Percentiles rank a stretch among this genome's conserved stretches.
Conservation (phyloP, 495 filamentous ascomycete species). For the Penicillium arizonense region DNA sequence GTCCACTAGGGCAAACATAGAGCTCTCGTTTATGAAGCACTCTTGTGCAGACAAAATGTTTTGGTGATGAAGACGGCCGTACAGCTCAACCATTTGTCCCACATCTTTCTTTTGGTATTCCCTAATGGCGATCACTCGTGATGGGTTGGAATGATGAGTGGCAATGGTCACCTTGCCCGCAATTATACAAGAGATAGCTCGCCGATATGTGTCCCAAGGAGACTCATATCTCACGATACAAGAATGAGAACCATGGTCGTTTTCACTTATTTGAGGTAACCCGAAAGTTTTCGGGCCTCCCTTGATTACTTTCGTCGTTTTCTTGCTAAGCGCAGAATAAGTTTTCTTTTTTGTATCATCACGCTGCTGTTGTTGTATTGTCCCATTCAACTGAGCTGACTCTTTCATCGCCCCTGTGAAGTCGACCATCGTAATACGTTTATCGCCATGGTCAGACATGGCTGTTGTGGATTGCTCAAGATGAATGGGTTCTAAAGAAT, state of each 20-base stretch:
- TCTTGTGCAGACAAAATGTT: constrained; percentile 12
- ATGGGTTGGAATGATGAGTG: neutral
- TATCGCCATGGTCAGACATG: constrained; percentile 6
- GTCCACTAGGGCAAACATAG: constrained; percentile 2
- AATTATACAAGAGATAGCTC: neutral
- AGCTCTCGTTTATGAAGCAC: constrained; percentile 1
- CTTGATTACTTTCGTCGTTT: constrained; percentile 2
- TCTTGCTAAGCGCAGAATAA: neutral
- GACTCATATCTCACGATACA: constrained; percentile 9
- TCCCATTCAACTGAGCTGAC: neutral
- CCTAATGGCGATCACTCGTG: constrained; percentile 4
- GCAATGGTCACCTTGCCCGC: constrained; percentile 9
- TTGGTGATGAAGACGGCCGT: neutral
- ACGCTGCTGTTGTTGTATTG: constrained; percentile 1
- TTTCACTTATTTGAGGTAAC: constrained; percentile 2
- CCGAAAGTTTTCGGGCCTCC: constrained; percentile 1
- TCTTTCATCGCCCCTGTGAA: neutral
- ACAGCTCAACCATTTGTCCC: neutral
- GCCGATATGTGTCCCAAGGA: constrained; percentile 15
- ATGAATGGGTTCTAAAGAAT: too few species aligned
- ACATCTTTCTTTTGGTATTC: neutral
- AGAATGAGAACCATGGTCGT: neutral
- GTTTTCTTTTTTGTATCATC: constrained; percentile 2
- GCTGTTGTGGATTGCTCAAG: neutral
- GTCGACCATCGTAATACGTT: constrained; percentile 9